Percentiles rank a stretch among this genome's conserved stretches.
Conservation (phyloP, 768 basidiomycete genomes). For the Cystobasidium onofrii region DNA sequence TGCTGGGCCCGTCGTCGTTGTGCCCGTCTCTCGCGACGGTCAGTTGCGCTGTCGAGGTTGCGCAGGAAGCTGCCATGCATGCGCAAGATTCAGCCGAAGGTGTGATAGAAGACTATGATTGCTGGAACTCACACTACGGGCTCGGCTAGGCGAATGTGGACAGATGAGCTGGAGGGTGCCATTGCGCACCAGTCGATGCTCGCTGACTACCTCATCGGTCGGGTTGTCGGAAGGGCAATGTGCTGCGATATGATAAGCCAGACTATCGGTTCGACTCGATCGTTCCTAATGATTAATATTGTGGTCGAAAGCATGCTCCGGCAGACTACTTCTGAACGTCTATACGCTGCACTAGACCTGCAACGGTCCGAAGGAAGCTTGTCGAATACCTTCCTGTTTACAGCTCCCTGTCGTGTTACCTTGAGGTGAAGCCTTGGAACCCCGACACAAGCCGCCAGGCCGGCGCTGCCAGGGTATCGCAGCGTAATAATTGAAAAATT, state of each 20-base stretch:
- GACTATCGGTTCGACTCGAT: background rate
- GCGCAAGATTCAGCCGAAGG: background rate
- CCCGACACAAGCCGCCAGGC: too few species aligned
- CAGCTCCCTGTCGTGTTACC: too few species aligned
- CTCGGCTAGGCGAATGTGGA: conserved; percentile 58
- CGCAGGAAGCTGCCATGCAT: conserved; percentile 50
- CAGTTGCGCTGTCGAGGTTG: conserved; percentile 44
- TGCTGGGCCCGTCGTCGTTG: conserved; percentile 46
- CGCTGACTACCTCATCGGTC: background rate
- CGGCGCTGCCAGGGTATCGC: too few species aligned
- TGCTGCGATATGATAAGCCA: background rate
- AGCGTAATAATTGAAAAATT: too few species aligned
- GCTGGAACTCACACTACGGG: conserved; percentile 54
- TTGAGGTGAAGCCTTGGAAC: too few species aligned
- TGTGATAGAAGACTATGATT: background rate
- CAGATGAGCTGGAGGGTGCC: conserved; percentile 29
- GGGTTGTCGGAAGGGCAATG: too few species aligned
- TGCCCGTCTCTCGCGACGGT: conserved; percentile 44
- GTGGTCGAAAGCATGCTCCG: too few species aligned
- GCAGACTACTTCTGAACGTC: too few species aligned
- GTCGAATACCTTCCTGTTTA: too few species aligned
- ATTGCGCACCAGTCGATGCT: background rate
- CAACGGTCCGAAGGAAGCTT: too few species aligned
- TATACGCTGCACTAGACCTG: too few species aligned
- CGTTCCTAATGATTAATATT: too few species aligned